Base-by-base conservation (phyloP, 495 filamentous ascomycete genomes). In the Podospora appendiculata region DNA sequence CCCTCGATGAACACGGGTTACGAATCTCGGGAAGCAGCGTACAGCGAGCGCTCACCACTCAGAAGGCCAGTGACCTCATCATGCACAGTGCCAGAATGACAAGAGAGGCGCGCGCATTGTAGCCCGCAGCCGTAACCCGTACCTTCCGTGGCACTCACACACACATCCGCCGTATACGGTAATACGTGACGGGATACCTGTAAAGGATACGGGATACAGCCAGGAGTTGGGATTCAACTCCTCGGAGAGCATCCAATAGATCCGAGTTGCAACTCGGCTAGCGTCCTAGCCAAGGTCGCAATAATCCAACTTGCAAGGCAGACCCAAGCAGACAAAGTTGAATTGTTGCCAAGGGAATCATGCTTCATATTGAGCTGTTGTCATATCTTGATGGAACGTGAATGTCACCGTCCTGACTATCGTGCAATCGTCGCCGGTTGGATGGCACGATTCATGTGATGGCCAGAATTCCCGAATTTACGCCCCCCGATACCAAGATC, bases 11-110 rank as follows among this genome's bases (percentile, higher is more conserved):
- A 25, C 25, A 25, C 25, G 25, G 25, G 25, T 25, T 43, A 19
- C 41, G n/a, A 17, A 8, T 43, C 41, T 43, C 41, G n/a, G 41
- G n/a, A 43, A 16, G 41, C n/a, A 43, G 41, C 41, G 41, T 6
- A 43, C 41, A 18, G 43, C n/a, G 32, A 9, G 17, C 11, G 18
- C 18, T 25, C 25, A 25, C 25, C 25, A 25, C 25, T 25, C 46
- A 18, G n/a, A 35, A 12, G 13, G 16, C 12, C n/a, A 48, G 46
- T 48, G 46, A 48, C 46, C 34, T 48, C 46, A 48, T 48, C 32
- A 35, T 9, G 34, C 46, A 48, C 46, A 48, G 46, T 48, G 46
- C 32, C 46, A 48, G 13, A 32, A 25, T 12, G 32, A 9, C 41
- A 44, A 44, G 41, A 17, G 13, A 16, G 41, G 13, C 12, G 10